These are phyloP conservation scores for Apiospora phragmitis DNA, from an alignment of 2,329 filamentous ascomycete genomes.

Conservation along the genomic window DNA sequence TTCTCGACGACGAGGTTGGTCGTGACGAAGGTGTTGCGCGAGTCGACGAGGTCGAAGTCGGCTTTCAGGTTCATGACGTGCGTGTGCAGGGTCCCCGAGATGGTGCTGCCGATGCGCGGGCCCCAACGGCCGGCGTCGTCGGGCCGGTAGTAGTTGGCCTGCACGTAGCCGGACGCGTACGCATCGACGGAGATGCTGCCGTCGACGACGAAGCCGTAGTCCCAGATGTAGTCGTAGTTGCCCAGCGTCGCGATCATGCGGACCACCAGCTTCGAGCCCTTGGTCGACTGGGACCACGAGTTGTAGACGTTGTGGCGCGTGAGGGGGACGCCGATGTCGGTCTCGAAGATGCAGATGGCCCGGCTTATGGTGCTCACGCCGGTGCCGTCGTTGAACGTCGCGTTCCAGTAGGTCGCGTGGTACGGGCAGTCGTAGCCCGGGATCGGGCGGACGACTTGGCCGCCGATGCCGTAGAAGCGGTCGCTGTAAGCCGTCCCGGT, in stretches of 20 bases:
- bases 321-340: background rate
- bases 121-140: constrained; percentile 16
- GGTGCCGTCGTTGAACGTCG: constrained; percentile 18
- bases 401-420: constrained; percentile 27
- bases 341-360: constrained; percentile 41
- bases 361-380: constrained; percentile 28
- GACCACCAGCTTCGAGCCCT: constrained; percentile 10
- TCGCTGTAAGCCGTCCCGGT: constrained; percentile 31
- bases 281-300: background rate
- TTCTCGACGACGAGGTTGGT: constrained; percentile 24
- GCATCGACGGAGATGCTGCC: constrained; percentile 36
- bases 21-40: constrained; percentile 22
- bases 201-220: constrained; percentile 32
- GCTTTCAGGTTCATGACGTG: constrained; percentile 23
- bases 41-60: constrained; percentile 23
- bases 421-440: constrained; percentile 29
- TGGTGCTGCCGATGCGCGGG: constrained; percentile 18
- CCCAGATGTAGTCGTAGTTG: constrained; percentile 40
- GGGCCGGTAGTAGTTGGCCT: constrained; percentile 22
- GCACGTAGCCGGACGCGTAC: constrained; percentile 35
- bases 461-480: constrained; percentile 32
- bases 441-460: constrained; percentile 27
- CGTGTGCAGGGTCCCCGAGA: constrained; percentile 21
- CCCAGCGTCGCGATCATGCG: constrained; percentile 32
- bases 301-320: background rate